Percentiles rank a stretch among this genome's conserved stretches.
Evolutionary conservation across 1,139 yeast genomes (phyloP).

Genomic region (Candida albicans): DNA sequence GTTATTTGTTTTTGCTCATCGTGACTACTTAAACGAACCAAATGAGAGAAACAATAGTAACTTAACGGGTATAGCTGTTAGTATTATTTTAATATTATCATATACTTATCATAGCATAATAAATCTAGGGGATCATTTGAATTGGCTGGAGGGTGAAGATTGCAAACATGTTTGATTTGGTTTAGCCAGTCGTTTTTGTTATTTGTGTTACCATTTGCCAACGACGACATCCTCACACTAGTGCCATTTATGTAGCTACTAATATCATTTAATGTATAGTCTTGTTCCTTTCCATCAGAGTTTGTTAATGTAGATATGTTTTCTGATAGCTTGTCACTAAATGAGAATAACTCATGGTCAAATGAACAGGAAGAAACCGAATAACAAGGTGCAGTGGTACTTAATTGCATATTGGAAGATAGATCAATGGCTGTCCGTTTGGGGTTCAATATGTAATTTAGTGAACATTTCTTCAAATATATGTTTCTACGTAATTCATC

Average conservation of each 20-base stretch:
- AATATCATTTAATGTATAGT: constrained; percentile 1
- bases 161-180: not conserved
- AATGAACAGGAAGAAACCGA: no score
- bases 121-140: constrained; percentile 10
- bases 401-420: not conserved
- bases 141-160: not conserved
- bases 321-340: no score
- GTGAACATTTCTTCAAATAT: constrained; percentile 2
- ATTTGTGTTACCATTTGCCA: not conserved
- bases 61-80: no score
- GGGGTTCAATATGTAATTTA: not conserved
- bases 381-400: not conserved
- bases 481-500: not conserved
- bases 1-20: not conserved
- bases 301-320: no score
- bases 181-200: not conserved
- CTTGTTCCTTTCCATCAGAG: not conserved
- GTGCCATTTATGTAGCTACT: no score
- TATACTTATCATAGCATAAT: constrained; percentile 8
- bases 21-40: not conserved
- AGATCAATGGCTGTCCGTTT: not conserved
- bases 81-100: constrained; percentile 1
- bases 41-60: no score
- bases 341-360: no score
- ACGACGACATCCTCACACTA: no score